Evolutionary conservation across 169 alveolate genomes (phyloP), one percentile per base, ranked within the genome.

Genomic region (Plasmodium gaboni): DNA sequence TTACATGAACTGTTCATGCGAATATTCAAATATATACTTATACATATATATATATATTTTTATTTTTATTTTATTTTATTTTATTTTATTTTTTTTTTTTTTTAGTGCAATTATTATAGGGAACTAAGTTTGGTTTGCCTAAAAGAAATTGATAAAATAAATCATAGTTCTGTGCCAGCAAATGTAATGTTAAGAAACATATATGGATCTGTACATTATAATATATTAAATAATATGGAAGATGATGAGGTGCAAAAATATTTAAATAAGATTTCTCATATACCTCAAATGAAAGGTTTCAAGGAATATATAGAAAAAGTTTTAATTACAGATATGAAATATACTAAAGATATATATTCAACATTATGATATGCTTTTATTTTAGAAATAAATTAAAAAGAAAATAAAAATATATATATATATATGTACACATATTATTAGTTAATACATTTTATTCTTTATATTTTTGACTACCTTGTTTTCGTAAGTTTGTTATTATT

Each of bases 71-170:
- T n/a, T n/a, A n/a, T n/a, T n/a, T n/a, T n/a, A n/a, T n/a, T n/a
- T n/a, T n/a, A n/a, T n/a, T 19, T 19, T 19, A 19, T 19, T 48
- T 48, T n/a, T 42, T 10, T 24, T 50, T 24, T 57, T 71, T 32
- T 55, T 13, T 83, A 80, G 90, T 80, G 90, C 26, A 60, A 80
- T 64, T 80, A 80, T 46, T 80, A 80, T 74, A 50, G 83, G 53
- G 74, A 60, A 59, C 44, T 80, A 24, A 67, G 83, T 42, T 71
- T 80, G 72, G n/a, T 63, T n/a, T 80, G 90, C 24, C 48, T 80
- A 17, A 80, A 80, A 71, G 90, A 80, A 80, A 59, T 80, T 24
- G 90, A 80, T 74, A 80, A 80, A 55, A 80, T 80, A 26, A 80
- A 80, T 28, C 74, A 68, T 13, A 38, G 44, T 48, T 19, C 78